A percentile compares a stretch with the other conserved stretches of the same genome.
Conservation (phyloP, 495 filamentous ascomycete genomes). For the Beverwykella pulmonaria region DNA sequence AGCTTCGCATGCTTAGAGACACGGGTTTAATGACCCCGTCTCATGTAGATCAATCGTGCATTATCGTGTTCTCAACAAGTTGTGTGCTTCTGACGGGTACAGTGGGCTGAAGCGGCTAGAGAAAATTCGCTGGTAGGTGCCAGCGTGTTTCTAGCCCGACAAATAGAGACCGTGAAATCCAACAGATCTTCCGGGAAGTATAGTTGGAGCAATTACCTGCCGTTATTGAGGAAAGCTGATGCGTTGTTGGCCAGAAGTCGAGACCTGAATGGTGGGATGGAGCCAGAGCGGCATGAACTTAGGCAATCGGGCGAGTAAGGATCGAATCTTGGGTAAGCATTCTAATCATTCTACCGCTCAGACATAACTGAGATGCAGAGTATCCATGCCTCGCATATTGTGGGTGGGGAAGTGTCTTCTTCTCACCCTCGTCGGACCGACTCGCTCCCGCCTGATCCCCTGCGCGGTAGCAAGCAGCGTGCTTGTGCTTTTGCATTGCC, state of each 20-base stretch:
- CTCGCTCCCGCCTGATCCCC: neutral
- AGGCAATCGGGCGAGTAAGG: neutral
- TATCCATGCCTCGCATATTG: too few relatives aligned
- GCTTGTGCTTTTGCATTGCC: neutral
- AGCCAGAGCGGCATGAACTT: neutral
- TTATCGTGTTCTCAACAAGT: neutral
- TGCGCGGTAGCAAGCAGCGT: neutral
- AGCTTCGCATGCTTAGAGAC: neutral
- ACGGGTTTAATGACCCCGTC: neutral
- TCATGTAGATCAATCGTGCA: neutral
- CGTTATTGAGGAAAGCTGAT: neutral
- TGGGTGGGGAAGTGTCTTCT: too few relatives aligned
- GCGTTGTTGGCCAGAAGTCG: neutral
- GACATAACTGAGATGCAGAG: too few relatives aligned
- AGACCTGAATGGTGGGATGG: neutral
- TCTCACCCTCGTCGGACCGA: too few relatives aligned
- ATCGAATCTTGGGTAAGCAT: too few relatives aligned
- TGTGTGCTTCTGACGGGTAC: neutral
- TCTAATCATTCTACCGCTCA: too few relatives aligned
- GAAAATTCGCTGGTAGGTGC: neutral
- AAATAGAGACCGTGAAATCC: neutral
- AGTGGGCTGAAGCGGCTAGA: neutral
- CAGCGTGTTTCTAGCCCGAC: neutral
- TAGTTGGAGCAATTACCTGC: too few relatives aligned
- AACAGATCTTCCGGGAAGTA: neutral